Evolutionary conservation across 345 rosid species (phyloP).

Genomic region (Linum trigynum): DNA sequence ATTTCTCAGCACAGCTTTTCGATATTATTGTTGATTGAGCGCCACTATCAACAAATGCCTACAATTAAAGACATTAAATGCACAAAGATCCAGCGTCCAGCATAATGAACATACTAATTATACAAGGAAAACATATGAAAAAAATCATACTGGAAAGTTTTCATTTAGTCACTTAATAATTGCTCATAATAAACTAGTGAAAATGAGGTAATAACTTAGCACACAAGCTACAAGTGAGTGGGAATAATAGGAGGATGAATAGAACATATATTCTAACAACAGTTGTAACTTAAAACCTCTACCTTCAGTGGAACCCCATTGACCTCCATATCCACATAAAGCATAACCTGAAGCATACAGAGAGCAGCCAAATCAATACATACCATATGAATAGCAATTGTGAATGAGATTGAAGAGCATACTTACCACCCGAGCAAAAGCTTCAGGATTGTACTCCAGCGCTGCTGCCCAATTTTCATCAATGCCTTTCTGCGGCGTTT

Average conservation of each 20-base stretch:
- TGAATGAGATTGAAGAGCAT: conserved; percentile 14
- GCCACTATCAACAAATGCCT: conserved; percentile 99
- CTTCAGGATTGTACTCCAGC: conserved; percentile 92
- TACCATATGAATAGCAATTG: conserved; percentile 6
- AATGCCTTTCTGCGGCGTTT: conserved; percentile 75
- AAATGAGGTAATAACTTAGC: neutral
- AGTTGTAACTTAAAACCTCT: conserved; percentile 8
- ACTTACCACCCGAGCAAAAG: conserved; percentile 97
- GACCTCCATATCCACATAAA: conserved; percentile 98
- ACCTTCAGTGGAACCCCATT: conserved; percentile 92
- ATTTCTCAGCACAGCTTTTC: conserved; percentile 92
- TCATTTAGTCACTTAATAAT: too few relatives aligned
- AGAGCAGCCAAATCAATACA: conserved; percentile 8
- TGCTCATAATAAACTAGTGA: neutral
- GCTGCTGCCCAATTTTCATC: conserved; percentile 99
- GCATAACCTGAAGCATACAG: conserved; percentile 57
- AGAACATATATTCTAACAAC: neutral
- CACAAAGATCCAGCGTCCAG: neutral
- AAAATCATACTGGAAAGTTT: neutral
- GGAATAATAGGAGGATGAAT: neutral
- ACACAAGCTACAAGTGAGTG: neutral
- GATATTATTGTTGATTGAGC: conserved; percentile 98
- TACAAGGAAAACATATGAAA: neutral
- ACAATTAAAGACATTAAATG: conserved; percentile 14
- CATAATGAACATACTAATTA: neutral